Evolutionary conservation across 371 early-diverging fungal genomes (phyloP).

Genomic region (Rhizopus sp.): DNA sequence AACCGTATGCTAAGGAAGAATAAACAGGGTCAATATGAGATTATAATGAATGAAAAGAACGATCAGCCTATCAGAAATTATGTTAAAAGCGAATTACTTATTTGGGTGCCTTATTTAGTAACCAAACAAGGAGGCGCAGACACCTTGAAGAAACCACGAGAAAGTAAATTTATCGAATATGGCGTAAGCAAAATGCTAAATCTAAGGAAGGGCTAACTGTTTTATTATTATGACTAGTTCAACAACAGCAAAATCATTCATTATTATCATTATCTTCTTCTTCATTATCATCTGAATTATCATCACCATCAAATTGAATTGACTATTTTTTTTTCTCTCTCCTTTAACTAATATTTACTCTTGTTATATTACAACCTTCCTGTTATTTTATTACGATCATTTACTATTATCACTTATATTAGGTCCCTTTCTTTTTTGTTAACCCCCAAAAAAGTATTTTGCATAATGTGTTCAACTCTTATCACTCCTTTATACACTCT

Average conservation of each 20-base stretch:
- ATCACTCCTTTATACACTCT: background rate
- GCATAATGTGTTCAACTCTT: background rate
- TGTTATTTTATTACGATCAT: too few species aligned
- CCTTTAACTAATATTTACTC: too few species aligned
- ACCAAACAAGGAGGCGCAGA: conserved; percentile 21
- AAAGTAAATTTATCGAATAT: background rate
- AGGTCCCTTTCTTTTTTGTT: conserved; percentile 94
- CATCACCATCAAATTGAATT: background rate
- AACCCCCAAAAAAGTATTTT: background rate
- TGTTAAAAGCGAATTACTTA: conserved; percentile 17
- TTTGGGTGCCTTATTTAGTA: conserved; percentile 25
- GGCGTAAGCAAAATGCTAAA: too few species aligned
- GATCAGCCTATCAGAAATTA: background rate
- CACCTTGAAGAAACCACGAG: conserved; percentile 25
- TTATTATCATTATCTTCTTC: background rate
- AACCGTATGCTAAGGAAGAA: conserved; percentile 46
- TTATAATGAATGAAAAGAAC: conserved; percentile 1
- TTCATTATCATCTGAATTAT: background rate
- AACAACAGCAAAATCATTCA: background rate
- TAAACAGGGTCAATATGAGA: conserved; percentile 12
- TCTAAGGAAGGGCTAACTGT: background rate
- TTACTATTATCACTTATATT: conserved; percentile 47
- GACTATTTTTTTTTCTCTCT: too few species aligned
- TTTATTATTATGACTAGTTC: background rate
- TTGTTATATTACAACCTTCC: too few species aligned